Evolutionary conservation across 352 stramenopile genomes (phyloP).

Genomic region (Pythium periplocum): DNA sequence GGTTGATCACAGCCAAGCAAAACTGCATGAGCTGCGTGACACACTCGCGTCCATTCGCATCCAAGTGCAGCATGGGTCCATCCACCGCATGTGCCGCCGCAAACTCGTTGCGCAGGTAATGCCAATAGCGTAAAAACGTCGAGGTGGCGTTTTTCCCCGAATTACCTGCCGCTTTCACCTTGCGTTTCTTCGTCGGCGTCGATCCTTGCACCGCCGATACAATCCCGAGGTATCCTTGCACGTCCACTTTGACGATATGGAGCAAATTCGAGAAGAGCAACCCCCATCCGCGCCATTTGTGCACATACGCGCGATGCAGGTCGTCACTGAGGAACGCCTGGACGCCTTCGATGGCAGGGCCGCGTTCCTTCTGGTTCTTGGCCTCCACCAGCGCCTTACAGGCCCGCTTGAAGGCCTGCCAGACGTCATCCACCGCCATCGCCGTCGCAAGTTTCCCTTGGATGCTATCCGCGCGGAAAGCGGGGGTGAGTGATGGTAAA

Average conservation of each 20-base stretch:
- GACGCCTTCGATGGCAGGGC: conserved; percentile 23
- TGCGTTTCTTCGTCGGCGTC: conserved; percentile 19
- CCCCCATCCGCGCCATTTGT: conserved; percentile 72
- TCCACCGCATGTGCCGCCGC: conserved; percentile 42
- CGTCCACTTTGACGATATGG: conserved; percentile 39
- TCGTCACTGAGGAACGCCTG: conserved; percentile 52
- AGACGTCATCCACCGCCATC: conserved; percentile 25
- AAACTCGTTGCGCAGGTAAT: conserved; percentile 56
- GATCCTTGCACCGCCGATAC: not conserved
- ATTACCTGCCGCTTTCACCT: conserved; percentile 4
- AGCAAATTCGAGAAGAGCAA: conserved; percentile 48
- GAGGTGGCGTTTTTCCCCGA: conserved; percentile 10
- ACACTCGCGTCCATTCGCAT: conserved; percentile 63
- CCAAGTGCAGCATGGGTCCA: conserved; percentile 59
- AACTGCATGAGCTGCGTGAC: conserved; percentile 57
- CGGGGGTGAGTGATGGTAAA: too few relatives aligned
- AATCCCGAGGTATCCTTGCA: conserved; percentile 32
- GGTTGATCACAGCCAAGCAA: conserved; percentile 38
- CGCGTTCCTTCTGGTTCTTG: conserved; percentile 32
- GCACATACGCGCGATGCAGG: conserved; percentile 41
- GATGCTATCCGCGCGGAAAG: too few relatives aligned
- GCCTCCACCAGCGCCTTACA: conserved; percentile 43
- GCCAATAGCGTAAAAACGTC: conserved; percentile 47
- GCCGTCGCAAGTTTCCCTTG: not conserved
- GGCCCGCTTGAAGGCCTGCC: conserved; percentile 31